Base-by-base conservation (phyloP, 2,329 filamentous ascomycete genomes). In the Aschersonia sp. region DNA sequence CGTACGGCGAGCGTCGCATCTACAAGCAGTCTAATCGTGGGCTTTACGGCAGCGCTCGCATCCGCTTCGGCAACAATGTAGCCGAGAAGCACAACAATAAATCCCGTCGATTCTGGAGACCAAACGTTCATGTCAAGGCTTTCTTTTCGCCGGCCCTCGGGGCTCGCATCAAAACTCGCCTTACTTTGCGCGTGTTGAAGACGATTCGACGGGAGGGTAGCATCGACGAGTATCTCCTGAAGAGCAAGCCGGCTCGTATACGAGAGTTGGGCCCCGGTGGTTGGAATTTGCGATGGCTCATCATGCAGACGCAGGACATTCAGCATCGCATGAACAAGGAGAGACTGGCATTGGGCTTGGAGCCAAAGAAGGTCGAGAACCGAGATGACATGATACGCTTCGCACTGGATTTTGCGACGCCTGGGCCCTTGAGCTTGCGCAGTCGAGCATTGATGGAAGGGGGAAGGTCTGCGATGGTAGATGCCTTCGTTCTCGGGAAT, bases 151-250 rank as follows among this genome's bases (percentile, higher is more conserved):
- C 74, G 7, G 68, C 76, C 0, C 67, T 92, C 49, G 70, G 73
- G 52, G 73, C 73, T 52, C 75, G 72, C 56, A 69, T 92, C 47
- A 79, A 80, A 62, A 73, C 84, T 40, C 74, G 81, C 51, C 70
- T 90, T 49, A 86, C 81, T 6, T 73, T 83, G 41, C 74, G 77
- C 48, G 84, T 87, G 30, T 71, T 84, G 56, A 73, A 78, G 59
- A 82, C 80, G 37, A 85, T 97, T 59, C 81, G 87, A 61, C 90
- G 88, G 62, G 79, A 83, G 52, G 90, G 90, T 50, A 88, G 92
- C 6, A 72, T 98, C 53, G 92, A 98, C 64, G 81, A 88, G 59
- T 98, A 98, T 67, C 71, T 98, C 43, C 72, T 95, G 41, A 88
- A 87, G 55, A 76, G 80, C 62, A 92, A 87, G 67, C 71, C 83